These are phyloP conservation scores for Cutaneotrichosporon spelunceum DNA, from an alignment of 1,284 basidiomycete species.

Conservation along the genomic window DNA sequence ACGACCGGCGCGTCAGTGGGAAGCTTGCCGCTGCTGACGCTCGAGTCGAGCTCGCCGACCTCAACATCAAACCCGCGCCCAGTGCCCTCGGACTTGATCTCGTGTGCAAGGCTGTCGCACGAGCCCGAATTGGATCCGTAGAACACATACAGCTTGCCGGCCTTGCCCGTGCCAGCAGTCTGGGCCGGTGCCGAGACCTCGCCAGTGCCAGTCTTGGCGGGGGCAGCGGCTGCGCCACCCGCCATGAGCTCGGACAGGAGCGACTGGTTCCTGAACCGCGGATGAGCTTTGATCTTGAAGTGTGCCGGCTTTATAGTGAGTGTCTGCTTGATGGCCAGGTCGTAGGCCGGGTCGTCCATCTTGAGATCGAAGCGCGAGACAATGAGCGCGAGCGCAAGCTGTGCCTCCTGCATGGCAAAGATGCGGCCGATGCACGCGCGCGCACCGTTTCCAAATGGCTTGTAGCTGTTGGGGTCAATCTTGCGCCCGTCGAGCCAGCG, in stretches of 20 bases:
- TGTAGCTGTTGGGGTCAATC: conserved; percentile 47
- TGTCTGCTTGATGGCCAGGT: conserved; percentile 54
- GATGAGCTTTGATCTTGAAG: conserved; percentile 53
- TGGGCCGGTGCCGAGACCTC: neutral
- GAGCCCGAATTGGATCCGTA: conserved; percentile 56
- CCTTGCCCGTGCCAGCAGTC: too few relatives aligned
- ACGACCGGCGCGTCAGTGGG: conserved; percentile 57
- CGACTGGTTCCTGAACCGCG: conserved; percentile 37
- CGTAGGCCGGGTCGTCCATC: conserved; percentile 54
- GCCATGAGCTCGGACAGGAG: conserved; percentile 20
- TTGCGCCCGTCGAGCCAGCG: conserved; percentile 57
- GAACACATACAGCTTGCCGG: conserved; percentile 17
- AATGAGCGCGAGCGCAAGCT: conserved; percentile 52
- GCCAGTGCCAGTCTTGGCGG: neutral
- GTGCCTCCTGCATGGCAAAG: conserved; percentile 57
- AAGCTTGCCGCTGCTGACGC: conserved; percentile 45
- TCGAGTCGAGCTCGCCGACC: conserved; percentile 55
- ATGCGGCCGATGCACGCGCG: conserved; percentile 50
- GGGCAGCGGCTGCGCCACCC: conserved; percentile 8
- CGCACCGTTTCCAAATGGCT: conserved; percentile 33
- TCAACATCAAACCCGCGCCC: conserved; percentile 53
- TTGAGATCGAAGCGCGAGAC: conserved; percentile 56
- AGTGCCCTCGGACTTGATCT: conserved; percentile 54
- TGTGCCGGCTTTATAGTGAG: conserved; percentile 57
- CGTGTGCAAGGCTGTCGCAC: conserved; percentile 57